Base-by-base conservation (phyloP, 345 rosid species). In the Heritiera littoralis region DNA sequence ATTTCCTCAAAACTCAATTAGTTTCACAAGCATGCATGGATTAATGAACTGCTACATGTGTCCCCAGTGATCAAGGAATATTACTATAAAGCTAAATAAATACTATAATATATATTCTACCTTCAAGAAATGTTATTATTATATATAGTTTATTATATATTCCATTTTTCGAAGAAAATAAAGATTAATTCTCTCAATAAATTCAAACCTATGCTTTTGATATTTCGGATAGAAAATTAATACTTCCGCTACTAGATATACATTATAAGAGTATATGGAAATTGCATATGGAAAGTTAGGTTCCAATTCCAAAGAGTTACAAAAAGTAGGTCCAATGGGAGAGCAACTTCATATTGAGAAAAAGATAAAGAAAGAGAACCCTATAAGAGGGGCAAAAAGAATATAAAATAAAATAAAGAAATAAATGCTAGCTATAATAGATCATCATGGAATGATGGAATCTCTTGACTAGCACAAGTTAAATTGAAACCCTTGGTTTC, bases 401-500 rank as follows among this genome's bases (percentile, higher is more conserved):
- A 35, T 1, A 35, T 35, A 3, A 3, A 11, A 60, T 23, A 60
- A 20, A 23, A 58, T 48, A 41, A 52, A 52, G 28, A 4, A 52
- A 13, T 63, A 11, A 12, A 6, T 11, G 9, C 2, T 30, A 4
- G 40, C 41, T 65, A 65, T 13, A 15, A 38, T 35, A 65, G 9
- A 35, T 65, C 13, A 48, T 49, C 17, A 72, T 56, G 45, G 46
- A 72, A 48, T 49, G 17, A 72, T 56, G 45, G 46, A 72, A 72
- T 72, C 60, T 72, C 12, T 52, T 72, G 76, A 72, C 76, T 72
- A 72, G 35, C 17, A 52, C 71, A 54, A 38, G 45, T 35, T 68
- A n/a, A 45, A 48, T 70, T 51, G 23, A 76, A 65, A 66, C n/a
- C 58, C 45, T 49, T 38, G 11, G 32, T 69, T 61, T 28, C 15